These are phyloP conservation scores for Agrocybe chaxingu DNA, from an alignment of 768 basidiomycete genomes.

Conservation along the genomic window DNA sequence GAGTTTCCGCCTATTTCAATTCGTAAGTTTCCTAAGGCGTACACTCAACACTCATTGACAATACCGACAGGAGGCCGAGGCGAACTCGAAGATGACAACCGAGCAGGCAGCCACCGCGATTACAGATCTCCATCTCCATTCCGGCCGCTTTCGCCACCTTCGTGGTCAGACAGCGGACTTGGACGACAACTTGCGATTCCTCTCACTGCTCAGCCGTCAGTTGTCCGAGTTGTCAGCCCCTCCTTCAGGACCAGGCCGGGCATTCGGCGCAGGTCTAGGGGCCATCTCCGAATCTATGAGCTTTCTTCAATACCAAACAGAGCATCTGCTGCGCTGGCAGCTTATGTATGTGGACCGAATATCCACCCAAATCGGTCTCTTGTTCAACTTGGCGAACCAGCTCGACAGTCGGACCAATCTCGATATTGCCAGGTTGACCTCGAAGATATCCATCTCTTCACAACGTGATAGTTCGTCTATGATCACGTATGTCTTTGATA, in stretches of 20 bases:
- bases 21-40: background rate
- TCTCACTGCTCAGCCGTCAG: too few species aligned
- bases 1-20: background rate
- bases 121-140: too few species aligned
- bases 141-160: too few species aligned
- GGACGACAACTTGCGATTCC: too few species aligned
- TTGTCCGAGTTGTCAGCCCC: too few species aligned
- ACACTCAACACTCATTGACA: too few species aligned
- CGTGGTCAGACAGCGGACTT: too few species aligned
- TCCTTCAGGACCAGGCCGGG: too few species aligned
- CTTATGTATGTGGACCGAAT: background rate
- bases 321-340: slow-evolving; percentile 1
- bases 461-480: slow-evolving; percentile 9
- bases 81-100: too few species aligned
- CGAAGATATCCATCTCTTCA: slow-evolving; percentile 2
- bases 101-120: too few species aligned
- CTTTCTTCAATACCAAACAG: background rate
- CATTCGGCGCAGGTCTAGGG: too few species aligned
- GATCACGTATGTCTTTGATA: slow-evolving; percentile 7
- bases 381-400: slow-evolving; percentile 4
- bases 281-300: background rate
- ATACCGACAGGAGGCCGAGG: too few species aligned
- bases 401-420: slow-evolving; percentile 3
- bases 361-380: slow-evolving; percentile 2
- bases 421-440: slow-evolving; percentile 6